phyloP scores from a whole-genome alignment of 805 yeast species.

The Saccharomyces jurei region DNA sequence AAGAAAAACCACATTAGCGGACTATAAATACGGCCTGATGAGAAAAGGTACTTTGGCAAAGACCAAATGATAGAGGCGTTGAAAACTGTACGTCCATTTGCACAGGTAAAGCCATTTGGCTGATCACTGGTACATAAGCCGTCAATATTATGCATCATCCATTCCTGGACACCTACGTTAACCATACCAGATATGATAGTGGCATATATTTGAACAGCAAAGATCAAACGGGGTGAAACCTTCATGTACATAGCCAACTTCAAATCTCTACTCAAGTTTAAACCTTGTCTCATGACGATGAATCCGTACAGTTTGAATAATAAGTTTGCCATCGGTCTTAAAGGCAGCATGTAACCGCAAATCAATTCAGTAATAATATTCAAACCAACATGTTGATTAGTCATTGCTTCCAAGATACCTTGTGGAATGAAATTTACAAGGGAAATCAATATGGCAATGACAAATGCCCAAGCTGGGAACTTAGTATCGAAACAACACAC shows the following conservation, averaged over 20 bases:
- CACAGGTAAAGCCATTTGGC: constrained; percentile 37
- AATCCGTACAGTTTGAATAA: constrained; percentile 47
- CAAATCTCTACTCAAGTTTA: constrained; percentile 42
- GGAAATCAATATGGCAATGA: constrained; percentile 46
- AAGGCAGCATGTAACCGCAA: constrained; percentile 54
- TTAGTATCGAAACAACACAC: constrained; percentile 38
- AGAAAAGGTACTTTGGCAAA: constrained; percentile 45
- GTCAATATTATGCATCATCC: constrained; percentile 34
- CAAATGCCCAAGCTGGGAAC: constrained; percentile 58
- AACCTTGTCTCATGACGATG: constrained; percentile 47
- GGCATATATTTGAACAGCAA: constrained; percentile 37
- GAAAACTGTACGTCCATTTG: constrained; percentile 37
- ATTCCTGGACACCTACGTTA: constrained; percentile 34
- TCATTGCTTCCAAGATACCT: constrained; percentile 49
- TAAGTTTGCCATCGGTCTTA: constrained; percentile 46
- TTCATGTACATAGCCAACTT: constrained; percentile 52
- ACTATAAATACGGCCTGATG: constrained; percentile 43
- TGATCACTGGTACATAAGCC: constrained; percentile 36
- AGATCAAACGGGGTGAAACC: constrained; percentile 48
- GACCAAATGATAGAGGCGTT: constrained; percentile 49
- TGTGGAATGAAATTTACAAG: constrained; percentile 49
- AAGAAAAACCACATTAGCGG: constrained; percentile 49
- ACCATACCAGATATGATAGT: constrained; percentile 35
- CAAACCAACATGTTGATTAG: constrained; percentile 47
- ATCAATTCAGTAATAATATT: constrained; percentile 53